Evolutionary conservation across 2,329 filamentous ascomycete species (phyloP).

Genomic region (Clonostachys byssicola): DNA sequence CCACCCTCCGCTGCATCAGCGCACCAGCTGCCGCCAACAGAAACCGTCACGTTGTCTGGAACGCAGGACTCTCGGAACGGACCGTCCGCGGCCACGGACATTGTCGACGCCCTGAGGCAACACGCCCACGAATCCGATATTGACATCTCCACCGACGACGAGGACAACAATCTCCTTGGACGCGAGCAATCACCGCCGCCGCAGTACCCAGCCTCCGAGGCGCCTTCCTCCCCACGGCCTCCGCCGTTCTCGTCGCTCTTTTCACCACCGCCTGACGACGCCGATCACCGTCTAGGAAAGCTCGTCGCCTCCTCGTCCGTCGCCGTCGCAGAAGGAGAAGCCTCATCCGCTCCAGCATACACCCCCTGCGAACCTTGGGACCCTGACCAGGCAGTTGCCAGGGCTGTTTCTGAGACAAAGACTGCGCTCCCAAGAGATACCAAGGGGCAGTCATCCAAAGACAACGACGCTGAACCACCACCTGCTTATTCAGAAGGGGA

Average conservation of each 20-base stretch:
- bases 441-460: conserved; percentile 73
- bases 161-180: conserved; percentile 9
- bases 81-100: conserved; percentile 26
- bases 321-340: conserved; percentile 13
- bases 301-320: background rate
- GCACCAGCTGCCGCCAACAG: conserved; percentile 1
- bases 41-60: conserved; percentile 32
- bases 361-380: conserved; percentile 32
- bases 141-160: conserved; percentile 12
- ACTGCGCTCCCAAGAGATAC: conserved; percentile 76
- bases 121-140: conserved; percentile 12
- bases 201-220: conserved; percentile 53
- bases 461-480: conserved; percentile 84
- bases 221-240: conserved; percentile 47
- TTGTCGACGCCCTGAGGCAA: conserved; percentile 11
- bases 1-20: background rate
- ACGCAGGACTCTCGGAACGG: conserved; percentile 22
- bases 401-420: conserved; percentile 71
- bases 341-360: conserved; percentile 48
- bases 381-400: conserved; percentile 26
- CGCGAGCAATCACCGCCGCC: conserved; percentile 50
- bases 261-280: conserved; percentile 23
- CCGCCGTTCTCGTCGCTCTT: conserved; percentile 61
- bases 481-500: conserved; percentile 94
- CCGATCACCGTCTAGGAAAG: background rate